These are phyloP conservation scores for Plectosphaerella cucumerina DNA, from an alignment of 2,329 filamentous ascomycete species.

Conservation along the genomic window DNA sequence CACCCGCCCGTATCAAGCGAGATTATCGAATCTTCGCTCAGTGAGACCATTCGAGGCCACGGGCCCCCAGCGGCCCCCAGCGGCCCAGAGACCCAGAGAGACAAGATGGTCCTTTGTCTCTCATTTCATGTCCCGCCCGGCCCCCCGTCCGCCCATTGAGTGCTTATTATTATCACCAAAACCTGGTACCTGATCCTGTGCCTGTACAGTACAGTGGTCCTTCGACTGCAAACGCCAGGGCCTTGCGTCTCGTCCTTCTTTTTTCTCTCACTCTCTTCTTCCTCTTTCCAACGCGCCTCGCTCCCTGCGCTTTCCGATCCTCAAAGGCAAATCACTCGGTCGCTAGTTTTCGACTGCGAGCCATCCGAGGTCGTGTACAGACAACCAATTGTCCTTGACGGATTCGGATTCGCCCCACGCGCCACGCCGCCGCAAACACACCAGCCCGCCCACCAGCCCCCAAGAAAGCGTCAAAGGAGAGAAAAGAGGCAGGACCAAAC, in stretches of 20 bases:
- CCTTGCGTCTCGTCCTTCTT: slow-evolving; percentile 2
- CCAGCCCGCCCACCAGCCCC: background rate
- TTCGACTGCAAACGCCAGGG: slow-evolving; percentile 3
- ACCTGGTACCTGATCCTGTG: background rate
- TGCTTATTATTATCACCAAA: slow-evolving; percentile 3
- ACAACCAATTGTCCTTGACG: background rate
- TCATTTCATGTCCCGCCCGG: background rate
- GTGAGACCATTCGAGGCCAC: background rate
- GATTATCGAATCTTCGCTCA: slow-evolving; percentile 13
- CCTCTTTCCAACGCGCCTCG: background rate
- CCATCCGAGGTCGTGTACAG: background rate
- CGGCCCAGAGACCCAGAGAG: background rate
- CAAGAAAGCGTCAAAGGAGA: background rate
- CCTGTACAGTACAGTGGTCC: background rate
- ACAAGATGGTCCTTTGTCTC: background rate
- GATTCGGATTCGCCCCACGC: background rate
- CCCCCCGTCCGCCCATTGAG: background rate
- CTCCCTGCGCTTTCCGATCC: background rate
- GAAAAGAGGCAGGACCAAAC: background rate
- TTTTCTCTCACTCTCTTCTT: slow-evolving; percentile 6
- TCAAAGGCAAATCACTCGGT: background rate
- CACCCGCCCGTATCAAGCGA: slow-evolving; percentile 17
- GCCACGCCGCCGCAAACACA: background rate
- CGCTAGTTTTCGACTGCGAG: background rate
- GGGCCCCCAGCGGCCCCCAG: background rate